Conservation (phyloP, 1,139 yeast genomes). For the Yamadazyma jaroonii region DNA sequence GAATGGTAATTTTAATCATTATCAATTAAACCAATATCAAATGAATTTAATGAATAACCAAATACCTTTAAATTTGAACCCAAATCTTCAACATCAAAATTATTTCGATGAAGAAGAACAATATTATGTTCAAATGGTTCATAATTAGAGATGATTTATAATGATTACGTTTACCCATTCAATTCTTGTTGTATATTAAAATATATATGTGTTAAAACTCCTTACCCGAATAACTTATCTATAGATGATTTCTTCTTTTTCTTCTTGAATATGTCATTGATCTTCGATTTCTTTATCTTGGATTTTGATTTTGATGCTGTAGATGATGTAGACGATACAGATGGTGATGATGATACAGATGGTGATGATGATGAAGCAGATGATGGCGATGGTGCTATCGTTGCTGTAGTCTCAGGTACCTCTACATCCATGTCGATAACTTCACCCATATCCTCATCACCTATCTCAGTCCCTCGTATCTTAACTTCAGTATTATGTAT, state of each 20-base stretch:
- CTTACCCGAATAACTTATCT: slow-evolving; percentile 56
- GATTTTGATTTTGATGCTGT: slow-evolving; percentile 4
- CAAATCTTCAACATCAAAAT: slow-evolving; percentile 3
- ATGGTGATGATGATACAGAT: too few relatives aligned
- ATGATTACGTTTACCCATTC: slow-evolving; percentile 2
- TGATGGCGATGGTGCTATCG: too few relatives aligned
- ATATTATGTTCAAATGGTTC: slow-evolving; percentile 12
- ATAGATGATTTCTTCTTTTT: slow-evolving; percentile 49
- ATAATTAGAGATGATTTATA: slow-evolving; percentile 1
- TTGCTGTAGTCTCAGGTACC: too few relatives aligned
- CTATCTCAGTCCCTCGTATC: neutral
- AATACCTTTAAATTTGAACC: slow-evolving; percentile 6
- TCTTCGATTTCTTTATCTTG: slow-evolving; percentile 14
- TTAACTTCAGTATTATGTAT: neutral
- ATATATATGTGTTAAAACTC: neutral
- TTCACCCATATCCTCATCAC: slow-evolving; percentile 7
- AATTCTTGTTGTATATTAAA: slow-evolving; percentile 4
- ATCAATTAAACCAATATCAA: slow-evolving; percentile 9
- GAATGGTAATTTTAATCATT: slow-evolving; percentile 10
- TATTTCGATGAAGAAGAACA: slow-evolving; percentile 11
- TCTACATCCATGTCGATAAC: neutral
- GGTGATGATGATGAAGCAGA: too few relatives aligned
- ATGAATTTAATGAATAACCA: slow-evolving; percentile 7
- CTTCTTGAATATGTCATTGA: slow-evolving; percentile 24
- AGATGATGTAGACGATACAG: neutral